Evolutionary conservation across 768 basidiomycete genomes (phyloP), one percentile per base, ranked within the genome.

Genomic region (Mrakia hoshinonis): DNA sequence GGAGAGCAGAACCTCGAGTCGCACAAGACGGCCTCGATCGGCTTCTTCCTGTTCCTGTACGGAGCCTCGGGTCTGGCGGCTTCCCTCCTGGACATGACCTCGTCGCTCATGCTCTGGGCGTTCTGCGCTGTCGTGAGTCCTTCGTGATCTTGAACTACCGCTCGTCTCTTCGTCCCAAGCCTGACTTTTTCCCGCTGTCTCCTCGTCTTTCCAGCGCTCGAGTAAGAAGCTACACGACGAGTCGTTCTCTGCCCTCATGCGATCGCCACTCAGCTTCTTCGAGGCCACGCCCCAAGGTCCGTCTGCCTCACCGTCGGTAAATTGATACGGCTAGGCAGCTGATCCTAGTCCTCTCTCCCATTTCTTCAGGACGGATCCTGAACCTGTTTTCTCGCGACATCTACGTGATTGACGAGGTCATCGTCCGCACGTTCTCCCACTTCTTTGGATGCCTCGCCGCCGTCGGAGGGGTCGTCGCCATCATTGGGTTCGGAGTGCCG

Each of bases 361-460:
- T n/a, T 24, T 29, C 24, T 24, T 26, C 49, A 51, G 49, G n/a
- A n/a, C 43, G 15, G 12, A 89, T 94, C 67, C 78, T 97, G 64
- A 97, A 97, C 79, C 79, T 96, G 31, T 97, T 97, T 80, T 91
- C 91, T 4, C 86, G 92, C 2, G 95, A 98, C 75, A 86, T 85
- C 90, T 75, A 88, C 89, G 72, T 73, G 39, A 47, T 73, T 15
- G 72, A 73, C 34, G 69, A 67, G 64, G 69, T 60, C 20, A 29
- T 29, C 31, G 12, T 31, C 10, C 15, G 24, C 22, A 24, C 54
- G 20, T 29, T 55, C 18, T 60, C 55, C 12, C 24, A 83, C 66
- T 80, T 91, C 67, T 83, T 86, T 76, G 84, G 90, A 43, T 93
- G 89, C 13, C 29, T 79, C 61, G 75, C 77, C 54, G 70, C 75